A percentile compares a stretch with the other conserved stretches of the same genome.
Evolutionary conservation across 73 alveolate species (phyloP).

Genomic region (Durusdinium trenchii): DNA sequence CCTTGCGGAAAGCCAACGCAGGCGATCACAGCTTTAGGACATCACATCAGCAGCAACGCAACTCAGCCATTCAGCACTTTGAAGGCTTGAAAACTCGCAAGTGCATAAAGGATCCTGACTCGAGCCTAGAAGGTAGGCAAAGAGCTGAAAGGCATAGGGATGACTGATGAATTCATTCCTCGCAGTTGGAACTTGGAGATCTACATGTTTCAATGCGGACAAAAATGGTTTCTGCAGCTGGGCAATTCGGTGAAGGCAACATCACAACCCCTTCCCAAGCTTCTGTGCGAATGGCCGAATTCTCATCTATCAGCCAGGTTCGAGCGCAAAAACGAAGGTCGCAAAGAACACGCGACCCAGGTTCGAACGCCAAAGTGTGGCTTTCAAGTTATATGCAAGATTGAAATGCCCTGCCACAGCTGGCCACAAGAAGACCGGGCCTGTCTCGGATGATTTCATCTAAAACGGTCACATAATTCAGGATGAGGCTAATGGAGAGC

Average conservation of each 20-base stretch:
- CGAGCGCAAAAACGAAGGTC: no score
- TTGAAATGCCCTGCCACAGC: neutral
- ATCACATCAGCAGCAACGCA: no score
- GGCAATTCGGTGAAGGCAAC: no score
- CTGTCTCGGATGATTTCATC: constrained; percentile 80
- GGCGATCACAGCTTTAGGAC: no score
- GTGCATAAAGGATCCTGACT: neutral
- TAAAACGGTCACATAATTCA: constrained; percentile 34
- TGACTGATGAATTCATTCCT: constrained; percentile 46
- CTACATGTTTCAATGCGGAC: neutral
- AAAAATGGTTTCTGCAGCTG: no score
- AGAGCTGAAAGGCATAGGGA: constrained; percentile 88
- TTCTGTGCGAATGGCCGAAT: no score
- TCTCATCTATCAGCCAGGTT: no score
- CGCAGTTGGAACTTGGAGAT: neutral
- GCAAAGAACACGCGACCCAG: no score
- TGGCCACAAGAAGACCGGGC: neutral
- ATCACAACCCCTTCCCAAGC: no score
- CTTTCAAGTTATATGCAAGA: neutral
- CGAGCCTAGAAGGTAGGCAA: constrained; percentile 19
- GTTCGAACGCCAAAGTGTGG: no score
- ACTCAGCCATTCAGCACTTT: no score
- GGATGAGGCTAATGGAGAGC: constrained; percentile 34
- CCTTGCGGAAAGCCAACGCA: no score
- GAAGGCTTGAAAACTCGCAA: neutral